Evolutionary conservation across 805 yeast species (phyloP).

Genomic region (Saccharomycopsis vini): DNA sequence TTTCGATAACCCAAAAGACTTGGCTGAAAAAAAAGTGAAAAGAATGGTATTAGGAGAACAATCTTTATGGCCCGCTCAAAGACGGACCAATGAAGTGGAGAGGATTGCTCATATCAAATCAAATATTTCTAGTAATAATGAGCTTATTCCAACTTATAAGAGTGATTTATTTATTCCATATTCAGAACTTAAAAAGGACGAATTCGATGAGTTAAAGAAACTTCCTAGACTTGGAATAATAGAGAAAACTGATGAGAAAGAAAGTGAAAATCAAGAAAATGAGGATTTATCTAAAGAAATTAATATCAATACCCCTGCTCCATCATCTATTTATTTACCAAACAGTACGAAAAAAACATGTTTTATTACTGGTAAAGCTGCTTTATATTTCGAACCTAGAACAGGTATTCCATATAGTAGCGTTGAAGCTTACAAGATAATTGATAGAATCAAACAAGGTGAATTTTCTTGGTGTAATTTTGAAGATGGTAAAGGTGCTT

Average conservation of each 20-base stretch:
- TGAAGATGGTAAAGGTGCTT: conserved; percentile 30
- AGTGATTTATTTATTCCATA: conserved; percentile 16
- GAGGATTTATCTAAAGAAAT: conserved; percentile 37
- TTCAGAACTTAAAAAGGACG: conserved; percentile 21
- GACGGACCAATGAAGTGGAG: conserved; percentile 44
- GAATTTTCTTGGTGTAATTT: conserved; percentile 43
- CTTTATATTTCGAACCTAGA: conserved; percentile 79
- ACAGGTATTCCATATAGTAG: conserved; percentile 81
- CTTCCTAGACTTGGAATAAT: conserved; percentile 55
- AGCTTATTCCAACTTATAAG: background rate
- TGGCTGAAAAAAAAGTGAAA: conserved; percentile 21
- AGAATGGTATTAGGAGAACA: conserved; percentile 54
- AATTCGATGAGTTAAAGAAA: conserved; percentile 35
- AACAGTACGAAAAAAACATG: conserved; percentile 58
- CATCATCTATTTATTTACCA: conserved; percentile 63
- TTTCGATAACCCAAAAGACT: conserved; percentile 18
- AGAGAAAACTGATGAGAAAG: conserved; percentile 26
- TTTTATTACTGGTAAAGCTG: conserved; percentile 68
- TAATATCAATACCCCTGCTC: conserved; percentile 58
- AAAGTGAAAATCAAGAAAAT: conserved; percentile 15
- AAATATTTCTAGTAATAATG: background rate
- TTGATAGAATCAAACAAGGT: conserved; percentile 41
- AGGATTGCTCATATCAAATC: conserved; percentile 37
- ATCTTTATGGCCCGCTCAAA: conserved; percentile 40
- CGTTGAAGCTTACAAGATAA: conserved; percentile 68